Conservation (phyloP, 2,329 filamentous ascomycete genomes). For the Fusarium beomiforme region DNA sequence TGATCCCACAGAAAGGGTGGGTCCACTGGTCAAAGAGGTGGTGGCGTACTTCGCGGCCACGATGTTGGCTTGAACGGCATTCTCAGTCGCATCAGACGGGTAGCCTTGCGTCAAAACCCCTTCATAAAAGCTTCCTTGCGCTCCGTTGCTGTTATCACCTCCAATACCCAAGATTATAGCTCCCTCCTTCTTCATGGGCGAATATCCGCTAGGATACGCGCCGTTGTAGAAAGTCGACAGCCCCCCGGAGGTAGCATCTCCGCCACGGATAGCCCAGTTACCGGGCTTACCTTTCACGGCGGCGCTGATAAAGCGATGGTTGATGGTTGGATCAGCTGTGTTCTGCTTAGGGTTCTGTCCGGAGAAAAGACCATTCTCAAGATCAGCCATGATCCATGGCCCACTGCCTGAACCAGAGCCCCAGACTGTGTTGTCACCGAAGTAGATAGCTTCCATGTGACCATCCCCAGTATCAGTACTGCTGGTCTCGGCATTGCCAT, state of each 20-base stretch:
- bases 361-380: slow-evolving; percentile 74
- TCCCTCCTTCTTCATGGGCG: slow-evolving; percentile 19
- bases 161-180: slow-evolving; percentile 15
- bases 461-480: slow-evolving; percentile 66
- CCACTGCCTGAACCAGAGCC: slow-evolving; percentile 66
- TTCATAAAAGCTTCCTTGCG: slow-evolving; percentile 19
- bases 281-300: slow-evolving; percentile 9
- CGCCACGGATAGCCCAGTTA: slow-evolving; percentile 16
- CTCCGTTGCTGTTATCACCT: slow-evolving; percentile 19
- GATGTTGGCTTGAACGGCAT: slow-evolving; percentile 19
- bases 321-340: slow-evolving; percentile 5
- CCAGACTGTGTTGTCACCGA: slow-evolving; percentile 63
- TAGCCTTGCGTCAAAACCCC: slow-evolving; percentile 9
- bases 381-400: slow-evolving; percentile 76
- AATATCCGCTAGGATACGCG: slow-evolving; percentile 10
- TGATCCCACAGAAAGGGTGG: neutral
- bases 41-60: slow-evolving; percentile 23
- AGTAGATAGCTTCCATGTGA: slow-evolving; percentile 78
- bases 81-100: slow-evolving; percentile 22
- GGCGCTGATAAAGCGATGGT: slow-evolving; percentile 5
- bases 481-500: slow-evolving; percentile 54
- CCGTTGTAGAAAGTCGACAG: slow-evolving; percentile 21
- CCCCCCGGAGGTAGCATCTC: slow-evolving; percentile 8
- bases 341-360: slow-evolving; percentile 47
- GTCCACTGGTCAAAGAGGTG: neutral